Conservation (phyloP, 192 early-diverging fungal genomes). For the Backusella luteola region DNA sequence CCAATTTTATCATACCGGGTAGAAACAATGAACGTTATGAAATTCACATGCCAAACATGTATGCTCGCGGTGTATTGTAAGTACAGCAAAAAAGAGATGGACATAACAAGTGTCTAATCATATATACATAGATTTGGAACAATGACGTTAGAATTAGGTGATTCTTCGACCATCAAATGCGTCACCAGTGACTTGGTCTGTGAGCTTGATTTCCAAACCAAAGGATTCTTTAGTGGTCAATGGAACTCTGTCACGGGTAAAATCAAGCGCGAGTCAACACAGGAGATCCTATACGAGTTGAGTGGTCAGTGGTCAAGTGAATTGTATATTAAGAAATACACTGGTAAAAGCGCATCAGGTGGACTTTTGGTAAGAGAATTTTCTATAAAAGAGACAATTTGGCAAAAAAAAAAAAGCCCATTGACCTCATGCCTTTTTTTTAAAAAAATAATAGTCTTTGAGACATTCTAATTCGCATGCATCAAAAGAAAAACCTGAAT, state of each 20-base stretch:
- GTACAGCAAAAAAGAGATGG: neutral
- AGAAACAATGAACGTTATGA: constrained; percentile 72
- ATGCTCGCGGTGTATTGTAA: constrained; percentile 77
- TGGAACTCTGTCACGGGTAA: constrained; percentile 84
- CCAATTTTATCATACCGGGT: constrained; percentile 58
- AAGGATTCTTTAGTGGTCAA: constrained; percentile 79
- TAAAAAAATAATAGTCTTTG: neutral
- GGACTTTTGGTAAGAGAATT: neutral
- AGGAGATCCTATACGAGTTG: constrained; percentile 76
- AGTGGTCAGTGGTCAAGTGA: constrained; percentile 87
- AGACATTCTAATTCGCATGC: neutral
- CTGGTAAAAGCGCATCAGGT: neutral
- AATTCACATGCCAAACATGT: constrained; percentile 89
- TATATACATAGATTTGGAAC: constrained; percentile 54
- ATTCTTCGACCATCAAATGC: constrained; percentile 71
- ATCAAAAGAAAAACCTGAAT: neutral
- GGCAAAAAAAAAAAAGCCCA: neutral
- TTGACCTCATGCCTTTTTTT: neutral
- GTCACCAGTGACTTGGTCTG: constrained; percentile 70
- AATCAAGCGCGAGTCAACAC: constrained; percentile 75
- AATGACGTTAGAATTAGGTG: constrained; percentile 91
- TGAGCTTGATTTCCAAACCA: constrained; percentile 87
- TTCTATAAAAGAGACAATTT: neutral
- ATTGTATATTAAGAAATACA: constrained; percentile 51
- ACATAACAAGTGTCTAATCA: neutral